Percentiles rank a stretch among this genome's conserved stretches.
These are phyloP conservation scores for Leptographium galeiforme DNA, from an alignment of 2,329 filamentous ascomycete genomes.

Conservation along the genomic window DNA sequence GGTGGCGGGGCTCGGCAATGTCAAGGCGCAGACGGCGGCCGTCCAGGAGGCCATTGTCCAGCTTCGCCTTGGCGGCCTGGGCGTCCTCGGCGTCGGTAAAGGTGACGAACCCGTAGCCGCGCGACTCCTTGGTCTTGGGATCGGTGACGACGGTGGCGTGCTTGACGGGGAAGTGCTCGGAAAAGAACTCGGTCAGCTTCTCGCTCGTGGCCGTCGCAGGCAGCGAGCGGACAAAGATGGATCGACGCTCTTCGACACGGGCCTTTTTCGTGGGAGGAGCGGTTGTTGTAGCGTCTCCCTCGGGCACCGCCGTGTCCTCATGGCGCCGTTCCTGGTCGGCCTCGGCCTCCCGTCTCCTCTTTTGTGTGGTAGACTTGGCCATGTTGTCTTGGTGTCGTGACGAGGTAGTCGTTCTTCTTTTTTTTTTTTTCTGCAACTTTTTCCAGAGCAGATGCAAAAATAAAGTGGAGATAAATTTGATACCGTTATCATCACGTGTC, in stretches of 20 bases:
- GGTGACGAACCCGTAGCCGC: slow-evolving; percentile 93
- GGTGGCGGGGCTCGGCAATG: slow-evolving; percentile 71
- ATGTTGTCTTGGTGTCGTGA: slow-evolving; percentile 6
- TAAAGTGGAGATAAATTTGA: slow-evolving; percentile 7
- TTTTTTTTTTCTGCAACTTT: background rate
- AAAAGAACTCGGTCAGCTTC: slow-evolving; percentile 76
- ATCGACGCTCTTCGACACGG: slow-evolving; percentile 47
- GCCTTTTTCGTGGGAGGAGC: slow-evolving; percentile 37
- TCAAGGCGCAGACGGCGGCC: slow-evolving; percentile 78
- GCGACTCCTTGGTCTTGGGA: slow-evolving; percentile 70
- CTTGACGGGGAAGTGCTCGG: slow-evolving; percentile 86
- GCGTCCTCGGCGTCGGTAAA: slow-evolving; percentile 92
- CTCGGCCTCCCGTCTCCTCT: slow-evolving; percentile 22
- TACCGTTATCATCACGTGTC: slow-evolving; percentile 6
- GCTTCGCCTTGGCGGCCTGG: slow-evolving; percentile 61
- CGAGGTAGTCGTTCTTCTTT: background rate
- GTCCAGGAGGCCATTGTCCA: slow-evolving; percentile 65
- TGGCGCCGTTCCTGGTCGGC: slow-evolving; percentile 16
- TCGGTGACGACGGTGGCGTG: slow-evolving; percentile 90
- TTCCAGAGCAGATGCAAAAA: background rate
- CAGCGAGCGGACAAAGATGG: slow-evolving; percentile 84
- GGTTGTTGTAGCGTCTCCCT: background rate
- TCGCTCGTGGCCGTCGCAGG: slow-evolving; percentile 69
- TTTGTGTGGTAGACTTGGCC: slow-evolving; percentile 18
- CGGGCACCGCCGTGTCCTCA: slow-evolving; percentile 3